Conservation (phyloP, 2,329 filamentous ascomycete genomes). For the Domatiomyces catenatus region DNA sequence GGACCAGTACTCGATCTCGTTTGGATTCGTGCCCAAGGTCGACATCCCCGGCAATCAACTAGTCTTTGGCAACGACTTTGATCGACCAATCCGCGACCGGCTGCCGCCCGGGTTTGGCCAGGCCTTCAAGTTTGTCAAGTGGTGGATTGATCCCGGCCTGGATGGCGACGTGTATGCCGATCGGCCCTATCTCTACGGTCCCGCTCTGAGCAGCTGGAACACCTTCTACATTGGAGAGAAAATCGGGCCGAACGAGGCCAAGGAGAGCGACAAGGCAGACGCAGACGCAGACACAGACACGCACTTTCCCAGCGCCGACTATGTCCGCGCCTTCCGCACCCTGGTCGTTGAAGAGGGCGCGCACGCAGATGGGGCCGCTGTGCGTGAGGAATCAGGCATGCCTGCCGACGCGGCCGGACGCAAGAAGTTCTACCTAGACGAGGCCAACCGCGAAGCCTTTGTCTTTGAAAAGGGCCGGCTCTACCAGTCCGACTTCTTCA, state of each 20-base stretch:
- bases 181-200: slow-evolving; percentile 70
- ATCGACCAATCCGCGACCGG: slow-evolving; percentile 70
- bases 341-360: slow-evolving; percentile 51
- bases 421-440: slow-evolving; percentile 46
- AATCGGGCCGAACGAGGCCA: slow-evolving; percentile 8
- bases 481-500: slow-evolving; percentile 65
- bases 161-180: slow-evolving; percentile 85
- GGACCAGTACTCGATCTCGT: slow-evolving; percentile 75
- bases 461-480: slow-evolving; percentile 45
- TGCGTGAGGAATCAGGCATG: slow-evolving; percentile 34
- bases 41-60: slow-evolving; percentile 55
- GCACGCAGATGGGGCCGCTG: slow-evolving; percentile 37
- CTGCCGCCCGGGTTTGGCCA: slow-evolving; percentile 76
- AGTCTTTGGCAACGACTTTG: slow-evolving; percentile 92
- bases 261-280: slow-evolving; percentile 4
- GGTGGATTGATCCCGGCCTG: slow-evolving; percentile 79
- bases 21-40: slow-evolving; percentile 59
- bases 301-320: slow-evolving; percentile 8
- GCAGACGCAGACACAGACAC: slow-evolving; percentile 1
- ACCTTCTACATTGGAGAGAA: slow-evolving; percentile 41
- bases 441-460: slow-evolving; percentile 40
- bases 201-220: slow-evolving; percentile 68
- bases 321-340: slow-evolving; percentile 29
- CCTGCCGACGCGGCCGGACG: slow-evolving; percentile 40
- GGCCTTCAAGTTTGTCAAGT: slow-evolving; percentile 71